phyloP scores from a whole-genome alignment of 2,329 filamentous ascomycete species.

The Berkeleyomyces basicola region DNA sequence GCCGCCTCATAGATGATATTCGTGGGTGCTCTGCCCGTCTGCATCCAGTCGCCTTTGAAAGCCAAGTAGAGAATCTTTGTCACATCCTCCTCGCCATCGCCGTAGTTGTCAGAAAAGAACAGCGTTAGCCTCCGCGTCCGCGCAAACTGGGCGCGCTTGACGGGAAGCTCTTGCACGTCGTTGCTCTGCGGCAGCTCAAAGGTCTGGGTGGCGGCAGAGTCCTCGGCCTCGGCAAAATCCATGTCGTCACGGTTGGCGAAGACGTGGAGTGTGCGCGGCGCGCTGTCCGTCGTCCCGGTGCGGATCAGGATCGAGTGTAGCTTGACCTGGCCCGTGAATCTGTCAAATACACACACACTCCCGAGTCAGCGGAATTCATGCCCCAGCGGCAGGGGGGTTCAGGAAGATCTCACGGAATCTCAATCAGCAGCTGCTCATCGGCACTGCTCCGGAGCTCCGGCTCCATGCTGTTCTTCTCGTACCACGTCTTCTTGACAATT shows the following conservation, averaged over 20 bases:
- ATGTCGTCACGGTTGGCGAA: constrained; percentile 77
- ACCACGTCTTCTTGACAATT: constrained; percentile 83
- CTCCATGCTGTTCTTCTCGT: constrained; percentile 50
- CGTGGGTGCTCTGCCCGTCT: constrained; percentile 51
- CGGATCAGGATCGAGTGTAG: constrained; percentile 80
- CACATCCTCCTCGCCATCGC: constrained; percentile 61
- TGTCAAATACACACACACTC: constrained; percentile 21
- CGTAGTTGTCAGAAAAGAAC: constrained; percentile 88
- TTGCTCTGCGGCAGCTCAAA: constrained; percentile 62
- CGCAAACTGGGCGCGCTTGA: constrained; percentile 79
- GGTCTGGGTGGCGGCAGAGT: constrained; percentile 53
- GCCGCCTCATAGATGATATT: constrained; percentile 89
- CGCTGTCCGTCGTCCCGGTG: constrained; percentile 50
- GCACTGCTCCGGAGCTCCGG: constrained; percentile 73
- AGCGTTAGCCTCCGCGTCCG: constrained; percentile 67
- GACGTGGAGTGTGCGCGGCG: constrained; percentile 70
- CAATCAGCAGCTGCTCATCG: constrained; percentile 88
- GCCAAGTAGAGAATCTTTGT: constrained; percentile 69
- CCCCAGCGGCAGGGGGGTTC: background rate
- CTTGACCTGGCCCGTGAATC: constrained; percentile 86
- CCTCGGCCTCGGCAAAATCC: constrained; percentile 63
- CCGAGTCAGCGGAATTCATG: background rate
- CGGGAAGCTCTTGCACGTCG: constrained; percentile 72
- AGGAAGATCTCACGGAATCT: constrained; percentile 52
- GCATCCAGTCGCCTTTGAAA: constrained; percentile 91